Percentiles rank a stretch among this genome's conserved stretches.
phyloP scores from a whole-genome alignment of 257 asterid genomes.

The Cruciata laevipes region DNA sequence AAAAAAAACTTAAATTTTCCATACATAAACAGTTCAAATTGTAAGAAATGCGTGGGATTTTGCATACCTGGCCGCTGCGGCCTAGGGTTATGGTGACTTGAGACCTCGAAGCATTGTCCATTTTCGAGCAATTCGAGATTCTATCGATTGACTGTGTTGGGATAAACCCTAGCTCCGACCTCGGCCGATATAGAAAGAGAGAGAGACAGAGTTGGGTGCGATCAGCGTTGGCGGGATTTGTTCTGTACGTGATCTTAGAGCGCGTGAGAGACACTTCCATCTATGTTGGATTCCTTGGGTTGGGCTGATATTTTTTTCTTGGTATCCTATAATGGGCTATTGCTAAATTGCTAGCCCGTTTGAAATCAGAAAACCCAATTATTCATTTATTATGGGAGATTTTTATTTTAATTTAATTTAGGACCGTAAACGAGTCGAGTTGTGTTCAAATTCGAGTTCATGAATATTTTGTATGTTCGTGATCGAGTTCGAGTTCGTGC shows the following conservation, averaged over 20 bases:
- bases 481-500: too few species aligned
- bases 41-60: background rate
- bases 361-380: background rate
- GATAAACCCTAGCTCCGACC: constrained; percentile 10
- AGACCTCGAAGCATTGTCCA: constrained; percentile 73
- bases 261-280: constrained; percentile 3
- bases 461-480: too few species aligned
- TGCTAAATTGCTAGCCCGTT: background rate
- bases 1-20: background rate
- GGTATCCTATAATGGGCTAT: background rate
- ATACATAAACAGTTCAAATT: background rate
- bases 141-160: background rate
- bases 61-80: constrained; percentile 64
- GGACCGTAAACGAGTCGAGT: too few species aligned
- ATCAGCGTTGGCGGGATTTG: constrained; percentile 8
- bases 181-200: background rate
- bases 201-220: background rate
- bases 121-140: constrained; percentile 7
- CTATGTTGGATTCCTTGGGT: background rate
- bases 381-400: too few species aligned
- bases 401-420: too few species aligned
- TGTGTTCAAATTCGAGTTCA: too few species aligned
- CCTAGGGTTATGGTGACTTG: constrained; percentile 83
- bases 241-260: constrained; percentile 2
- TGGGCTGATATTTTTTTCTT: background rate